A percentile compares a stretch with the other conserved stretches of the same genome.
Evolutionary conservation across 2,329 filamentous ascomycete genomes (phyloP).

Genomic region (Dactylellina leptospora): DNA sequence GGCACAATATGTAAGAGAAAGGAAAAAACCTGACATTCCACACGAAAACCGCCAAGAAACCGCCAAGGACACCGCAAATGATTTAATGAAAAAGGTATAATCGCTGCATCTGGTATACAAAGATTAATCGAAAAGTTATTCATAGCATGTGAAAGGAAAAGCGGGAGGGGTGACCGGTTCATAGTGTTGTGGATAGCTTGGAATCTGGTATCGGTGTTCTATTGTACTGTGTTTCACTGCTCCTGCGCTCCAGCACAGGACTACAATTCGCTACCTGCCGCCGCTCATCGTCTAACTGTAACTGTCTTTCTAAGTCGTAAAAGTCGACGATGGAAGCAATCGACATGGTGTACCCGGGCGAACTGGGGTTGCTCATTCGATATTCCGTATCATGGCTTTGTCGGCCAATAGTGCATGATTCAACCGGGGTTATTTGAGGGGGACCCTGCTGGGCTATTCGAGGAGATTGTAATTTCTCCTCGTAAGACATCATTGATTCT

Average conservation of each 20-base stretch:
- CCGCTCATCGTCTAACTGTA: slow-evolving; percentile 47
- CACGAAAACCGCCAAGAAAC: neutral
- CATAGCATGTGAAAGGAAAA: neutral
- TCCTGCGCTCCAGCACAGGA: slow-evolving; percentile 41
- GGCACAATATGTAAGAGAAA: slow-evolving; percentile 1
- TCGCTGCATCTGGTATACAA: neutral
- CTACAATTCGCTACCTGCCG: slow-evolving; percentile 45
- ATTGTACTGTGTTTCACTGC: slow-evolving; percentile 28
- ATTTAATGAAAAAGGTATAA: neutral
- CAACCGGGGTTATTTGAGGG: slow-evolving; percentile 18
- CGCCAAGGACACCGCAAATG: neutral
- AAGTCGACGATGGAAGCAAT: slow-evolving; percentile 49
- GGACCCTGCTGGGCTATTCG: neutral
- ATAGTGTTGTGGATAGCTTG: neutral
- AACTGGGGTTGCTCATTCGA: slow-evolving; percentile 33
- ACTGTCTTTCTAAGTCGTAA: slow-evolving; percentile 47
- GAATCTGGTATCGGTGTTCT: neutral
- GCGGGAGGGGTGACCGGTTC: neutral
- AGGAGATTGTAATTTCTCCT: slow-evolving; percentile 15
- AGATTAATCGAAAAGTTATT: neutral
- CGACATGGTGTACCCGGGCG: slow-evolving; percentile 45
- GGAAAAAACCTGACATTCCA: neutral
- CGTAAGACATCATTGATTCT: slow-evolving; percentile 26
- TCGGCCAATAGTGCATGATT: slow-evolving; percentile 12
- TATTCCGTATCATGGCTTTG: slow-evolving; percentile 38